Conservation (phyloP, 306 rosid species). For the Trifolium repens region DNA sequence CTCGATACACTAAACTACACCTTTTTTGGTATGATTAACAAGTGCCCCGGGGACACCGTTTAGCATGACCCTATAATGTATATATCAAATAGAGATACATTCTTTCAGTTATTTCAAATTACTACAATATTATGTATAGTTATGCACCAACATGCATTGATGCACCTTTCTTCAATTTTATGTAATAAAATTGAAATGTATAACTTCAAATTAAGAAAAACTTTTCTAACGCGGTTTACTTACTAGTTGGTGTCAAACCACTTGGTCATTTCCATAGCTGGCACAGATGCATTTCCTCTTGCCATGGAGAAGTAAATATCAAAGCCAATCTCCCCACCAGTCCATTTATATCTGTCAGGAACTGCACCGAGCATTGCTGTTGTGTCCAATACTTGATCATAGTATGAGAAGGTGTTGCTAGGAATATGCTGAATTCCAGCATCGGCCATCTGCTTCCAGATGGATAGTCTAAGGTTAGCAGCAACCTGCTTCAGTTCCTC, state of each 20-base stretch:
- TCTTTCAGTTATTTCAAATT: constrained; percentile 14
- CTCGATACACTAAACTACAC: constrained; percentile 20
- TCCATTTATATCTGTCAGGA: constrained; percentile 79
- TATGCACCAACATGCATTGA: constrained; percentile 1
- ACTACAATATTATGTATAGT: constrained; percentile 3
- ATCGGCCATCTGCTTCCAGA: constrained; percentile 84
- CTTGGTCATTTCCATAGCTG: constrained; percentile 94
- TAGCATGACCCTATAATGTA: too few species aligned
- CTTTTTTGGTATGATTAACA: too few species aligned
- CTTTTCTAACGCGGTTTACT: constrained; percentile 34
- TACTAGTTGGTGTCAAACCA: constrained; percentile 86
- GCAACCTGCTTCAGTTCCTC: constrained; percentile 68
- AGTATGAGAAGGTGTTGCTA: constrained; percentile 84
- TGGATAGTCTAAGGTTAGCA: constrained; percentile 64
- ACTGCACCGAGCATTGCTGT: constrained; percentile 90
- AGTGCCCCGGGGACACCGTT: too few species aligned
- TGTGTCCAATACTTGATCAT: constrained; percentile 84
- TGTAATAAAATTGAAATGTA: neutral
- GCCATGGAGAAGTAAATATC: constrained; percentile 88
- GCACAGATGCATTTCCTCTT: constrained; percentile 75
- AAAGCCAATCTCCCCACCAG: constrained; percentile 71
- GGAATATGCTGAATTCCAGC: constrained; percentile 77
- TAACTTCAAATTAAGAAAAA: neutral
- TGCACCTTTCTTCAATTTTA: constrained; percentile 21
- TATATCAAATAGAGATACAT: neutral